These are phyloP conservation scores for Quercus wislizeni DNA, from an alignment of 306 rosid genomes.

Conservation along the genomic window DNA sequence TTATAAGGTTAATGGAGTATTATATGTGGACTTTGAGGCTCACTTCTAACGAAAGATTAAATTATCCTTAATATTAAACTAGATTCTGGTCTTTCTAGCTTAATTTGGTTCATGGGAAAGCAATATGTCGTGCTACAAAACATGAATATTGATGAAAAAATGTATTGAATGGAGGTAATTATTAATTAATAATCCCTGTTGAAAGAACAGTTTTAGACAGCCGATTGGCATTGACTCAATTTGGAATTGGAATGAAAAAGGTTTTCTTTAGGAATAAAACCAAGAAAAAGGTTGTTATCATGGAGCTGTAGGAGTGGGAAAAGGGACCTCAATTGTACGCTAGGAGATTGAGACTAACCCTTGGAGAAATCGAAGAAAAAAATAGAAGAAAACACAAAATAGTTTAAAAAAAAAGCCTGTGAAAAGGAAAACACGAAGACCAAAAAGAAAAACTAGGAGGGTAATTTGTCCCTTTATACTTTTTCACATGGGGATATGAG, in stretches of 20 bases:
- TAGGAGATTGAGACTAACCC: constrained; percentile 21
- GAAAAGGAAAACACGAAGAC: constrained; percentile 27
- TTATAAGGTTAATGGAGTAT: background rate
- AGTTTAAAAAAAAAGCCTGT: background rate
- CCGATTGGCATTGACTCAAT: too few species aligned
- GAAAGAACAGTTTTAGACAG: background rate
- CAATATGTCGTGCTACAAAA: too few species aligned
- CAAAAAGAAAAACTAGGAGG: constrained; percentile 34
- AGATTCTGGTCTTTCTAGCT: too few species aligned
- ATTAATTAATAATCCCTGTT: background rate
- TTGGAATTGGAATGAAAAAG: background rate
- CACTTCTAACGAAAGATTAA: too few species aligned
- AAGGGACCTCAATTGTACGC: constrained; percentile 21
- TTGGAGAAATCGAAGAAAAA: constrained; percentile 13
- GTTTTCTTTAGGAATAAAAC: background rate
- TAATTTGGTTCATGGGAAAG: too few species aligned
- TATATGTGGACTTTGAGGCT: background rate
- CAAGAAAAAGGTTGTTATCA: constrained; percentile 17
- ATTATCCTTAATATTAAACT: too few species aligned
- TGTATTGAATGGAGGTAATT: background rate
- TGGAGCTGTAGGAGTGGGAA: background rate
- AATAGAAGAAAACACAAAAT: constrained; percentile 5
- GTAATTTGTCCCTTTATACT: constrained; percentile 27
- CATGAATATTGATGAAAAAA: background rate
- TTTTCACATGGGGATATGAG: constrained; percentile 55